Conservation (phyloP, 345 rosid genomes). For the Psidium guajava region DNA sequence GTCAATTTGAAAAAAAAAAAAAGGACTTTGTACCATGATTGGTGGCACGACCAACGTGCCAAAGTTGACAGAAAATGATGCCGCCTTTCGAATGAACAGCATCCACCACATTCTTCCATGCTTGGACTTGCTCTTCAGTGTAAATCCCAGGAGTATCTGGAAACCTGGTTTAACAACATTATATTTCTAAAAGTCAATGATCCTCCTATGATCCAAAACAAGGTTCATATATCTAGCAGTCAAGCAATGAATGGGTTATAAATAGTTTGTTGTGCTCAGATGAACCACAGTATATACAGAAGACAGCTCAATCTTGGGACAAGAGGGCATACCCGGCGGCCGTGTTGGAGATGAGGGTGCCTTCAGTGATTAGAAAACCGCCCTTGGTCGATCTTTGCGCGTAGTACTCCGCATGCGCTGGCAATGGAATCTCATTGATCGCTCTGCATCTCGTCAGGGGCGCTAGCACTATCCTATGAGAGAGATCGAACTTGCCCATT, state of each 20-base stretch:
- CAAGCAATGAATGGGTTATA: background rate
- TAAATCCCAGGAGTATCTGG: conserved; percentile 91
- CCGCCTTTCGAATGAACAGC: conserved; percentile 76
- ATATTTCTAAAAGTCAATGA: background rate
- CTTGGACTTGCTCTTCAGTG: conserved; percentile 63
- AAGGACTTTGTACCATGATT: conserved; percentile 27
- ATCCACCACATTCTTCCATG: conserved; percentile 71
- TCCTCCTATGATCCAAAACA: background rate
- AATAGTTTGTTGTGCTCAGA: background rate
- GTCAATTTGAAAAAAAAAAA: background rate
- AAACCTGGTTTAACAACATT: conserved; percentile 25
- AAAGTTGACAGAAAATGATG: conserved; percentile 74
- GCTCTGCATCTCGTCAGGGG: conserved; percentile 95
- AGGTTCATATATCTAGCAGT: background rate
- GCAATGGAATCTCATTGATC: conserved; percentile 48
- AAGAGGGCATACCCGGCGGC: conserved; percentile 25
- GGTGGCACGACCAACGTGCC: conserved; percentile 95
- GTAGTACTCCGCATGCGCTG: conserved; percentile 65
- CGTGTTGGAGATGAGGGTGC: conserved; percentile 52
- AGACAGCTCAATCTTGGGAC: background rate
- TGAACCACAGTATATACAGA: background rate
- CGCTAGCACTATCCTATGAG: conserved; percentile 89
- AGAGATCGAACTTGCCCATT: conserved; percentile 58
- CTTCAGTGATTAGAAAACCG: conserved; percentile 77
- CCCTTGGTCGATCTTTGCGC: conserved; percentile 74